A percentile compares a stretch with the other conserved stretches of the same genome.
Evolutionary conservation across 768 basidiomycete genomes (phyloP).

Genomic region (Psilocybe sp.): DNA sequence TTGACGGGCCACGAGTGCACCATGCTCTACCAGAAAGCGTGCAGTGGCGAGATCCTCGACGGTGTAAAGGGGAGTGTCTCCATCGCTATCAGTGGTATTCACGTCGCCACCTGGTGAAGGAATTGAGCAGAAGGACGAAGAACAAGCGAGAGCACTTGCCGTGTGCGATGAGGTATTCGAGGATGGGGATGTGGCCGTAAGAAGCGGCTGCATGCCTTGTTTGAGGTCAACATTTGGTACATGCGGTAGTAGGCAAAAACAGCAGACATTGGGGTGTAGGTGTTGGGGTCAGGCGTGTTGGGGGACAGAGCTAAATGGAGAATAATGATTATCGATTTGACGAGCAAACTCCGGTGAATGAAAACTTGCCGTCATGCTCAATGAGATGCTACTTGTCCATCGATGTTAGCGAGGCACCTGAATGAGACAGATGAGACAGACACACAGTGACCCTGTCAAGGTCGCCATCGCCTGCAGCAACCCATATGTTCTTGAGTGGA

Average conservation of each 20-base stretch:
- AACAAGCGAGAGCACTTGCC: conserved; percentile 35
- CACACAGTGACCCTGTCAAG: conserved; percentile 69
- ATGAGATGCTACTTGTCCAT: conserved; percentile 48
- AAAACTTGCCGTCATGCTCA: conserved; percentile 51
- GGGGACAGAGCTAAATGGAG: conserved; percentile 55
- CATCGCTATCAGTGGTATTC: conserved; percentile 81
- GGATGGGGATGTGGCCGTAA: conserved; percentile 74
- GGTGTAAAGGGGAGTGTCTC: conserved; percentile 90
- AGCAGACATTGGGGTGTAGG: conserved; percentile 77
- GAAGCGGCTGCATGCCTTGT: conserved; percentile 91
- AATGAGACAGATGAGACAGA: conserved; percentile 5
- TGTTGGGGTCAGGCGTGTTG: conserved; percentile 66
- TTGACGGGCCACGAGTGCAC: conserved; percentile 57
- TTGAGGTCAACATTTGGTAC: conserved; percentile 12
- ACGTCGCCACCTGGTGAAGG: conserved; percentile 70
- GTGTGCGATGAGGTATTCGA: conserved; percentile 74
- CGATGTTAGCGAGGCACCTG: conserved; percentile 12
- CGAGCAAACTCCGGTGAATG: conserved; percentile 16
- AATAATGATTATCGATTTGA: conserved; percentile 28
- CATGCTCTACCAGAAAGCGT: conserved; percentile 72
- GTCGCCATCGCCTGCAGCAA: conserved; percentile 91
- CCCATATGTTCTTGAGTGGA: conserved; percentile 74
- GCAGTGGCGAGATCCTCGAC: conserved; percentile 83
- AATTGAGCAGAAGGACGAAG: conserved; percentile 7
- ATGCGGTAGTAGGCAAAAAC: conserved; percentile 12